Evolutionary conservation across 768 basidiomycete species (phyloP).

Genomic region (Coprinellus aureogranulatus): DNA sequence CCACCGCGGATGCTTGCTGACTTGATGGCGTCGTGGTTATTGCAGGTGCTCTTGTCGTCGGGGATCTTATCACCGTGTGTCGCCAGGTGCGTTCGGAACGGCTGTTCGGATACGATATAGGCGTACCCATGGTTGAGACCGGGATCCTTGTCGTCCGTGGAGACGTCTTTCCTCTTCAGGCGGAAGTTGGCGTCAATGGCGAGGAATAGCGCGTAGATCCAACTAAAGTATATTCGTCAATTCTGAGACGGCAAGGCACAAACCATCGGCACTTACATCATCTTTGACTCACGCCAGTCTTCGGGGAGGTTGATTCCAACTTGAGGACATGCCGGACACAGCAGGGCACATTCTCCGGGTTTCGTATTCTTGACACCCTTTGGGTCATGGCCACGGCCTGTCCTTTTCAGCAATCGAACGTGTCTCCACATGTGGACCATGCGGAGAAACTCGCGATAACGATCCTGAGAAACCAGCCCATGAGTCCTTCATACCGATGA

Average conservation of each 20-base stretch:
- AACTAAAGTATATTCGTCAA: constrained; percentile 16
- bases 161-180: constrained; percentile 23
- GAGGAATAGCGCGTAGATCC: constrained; percentile 24
- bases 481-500: too few relatives aligned
- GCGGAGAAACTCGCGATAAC: constrained; percentile 16
- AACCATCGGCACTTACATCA: neutral
- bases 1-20: constrained; percentile 17
- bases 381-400: constrained; percentile 13
- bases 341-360: constrained; percentile 18
- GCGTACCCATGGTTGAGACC: constrained; percentile 23
- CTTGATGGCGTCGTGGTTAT: constrained; percentile 16
- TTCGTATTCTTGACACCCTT: constrained; percentile 10
- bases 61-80: constrained; percentile 12
- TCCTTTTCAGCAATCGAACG: constrained; percentile 15
- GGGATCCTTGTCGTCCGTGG: constrained; percentile 24
- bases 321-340: constrained; percentile 21
- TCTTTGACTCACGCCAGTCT: constrained; percentile 7
- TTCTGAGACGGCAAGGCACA: constrained; percentile 6
- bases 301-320: constrained; percentile 19
- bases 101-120: constrained; percentile 23
- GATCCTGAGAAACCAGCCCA: too few relatives aligned
- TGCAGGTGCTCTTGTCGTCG: constrained; percentile 21
- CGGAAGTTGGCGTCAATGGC: constrained; percentile 33
- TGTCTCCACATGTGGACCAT: constrained; percentile 20
- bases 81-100: constrained; percentile 15